A percentile compares a stretch with the other conserved stretches of the same genome.
phyloP scores from a whole-genome alignment of 495 filamentous ascomycete genomes.

The Penicillium lagena region DNA sequence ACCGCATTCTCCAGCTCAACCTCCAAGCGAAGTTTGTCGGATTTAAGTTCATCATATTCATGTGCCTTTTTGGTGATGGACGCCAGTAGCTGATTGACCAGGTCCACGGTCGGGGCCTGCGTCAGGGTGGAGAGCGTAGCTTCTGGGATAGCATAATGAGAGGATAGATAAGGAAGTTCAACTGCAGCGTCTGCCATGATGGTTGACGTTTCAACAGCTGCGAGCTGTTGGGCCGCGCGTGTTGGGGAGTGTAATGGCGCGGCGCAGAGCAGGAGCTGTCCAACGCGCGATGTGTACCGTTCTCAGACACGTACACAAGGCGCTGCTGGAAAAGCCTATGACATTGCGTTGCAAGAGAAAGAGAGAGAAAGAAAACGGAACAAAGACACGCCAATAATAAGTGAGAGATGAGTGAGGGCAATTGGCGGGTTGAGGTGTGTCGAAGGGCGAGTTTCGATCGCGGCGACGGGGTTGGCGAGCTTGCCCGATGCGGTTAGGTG shows the following conservation, averaged over 20 bases:
- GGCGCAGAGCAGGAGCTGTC: constrained; percentile 5
- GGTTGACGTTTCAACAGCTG: constrained; percentile 13
- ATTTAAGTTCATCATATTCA: constrained; percentile 69
- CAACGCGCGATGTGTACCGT: constrained; percentile 13
- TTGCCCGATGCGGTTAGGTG: too few species aligned
- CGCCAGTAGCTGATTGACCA: constrained; percentile 63
- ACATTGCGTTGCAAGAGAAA: constrained; percentile 12
- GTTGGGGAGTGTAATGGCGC: background rate
- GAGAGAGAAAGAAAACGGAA: background rate
- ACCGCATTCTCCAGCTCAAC: constrained; percentile 92
- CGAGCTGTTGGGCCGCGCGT: constrained; percentile 4
- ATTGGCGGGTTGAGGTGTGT: constrained; percentile 6
- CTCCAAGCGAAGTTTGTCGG: constrained; percentile 77
- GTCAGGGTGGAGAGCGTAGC: constrained; percentile 56
- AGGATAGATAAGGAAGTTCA: constrained; percentile 68
- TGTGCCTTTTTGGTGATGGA: constrained; percentile 66
- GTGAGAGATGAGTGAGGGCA: constrained; percentile 1
- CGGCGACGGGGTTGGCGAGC: constrained; percentile 11
- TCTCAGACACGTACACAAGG: constrained; percentile 16
- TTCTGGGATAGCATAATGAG: constrained; percentile 68
- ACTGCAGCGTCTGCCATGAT: constrained; percentile 71
- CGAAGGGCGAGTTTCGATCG: constrained; percentile 11
- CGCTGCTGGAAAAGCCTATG: constrained; percentile 8
- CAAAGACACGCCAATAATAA: constrained; percentile 1
- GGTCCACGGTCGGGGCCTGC: constrained; percentile 68